phyloP scores from a whole-genome alignment of 1,139 yeast species.

The Taiozyma onychis region DNA sequence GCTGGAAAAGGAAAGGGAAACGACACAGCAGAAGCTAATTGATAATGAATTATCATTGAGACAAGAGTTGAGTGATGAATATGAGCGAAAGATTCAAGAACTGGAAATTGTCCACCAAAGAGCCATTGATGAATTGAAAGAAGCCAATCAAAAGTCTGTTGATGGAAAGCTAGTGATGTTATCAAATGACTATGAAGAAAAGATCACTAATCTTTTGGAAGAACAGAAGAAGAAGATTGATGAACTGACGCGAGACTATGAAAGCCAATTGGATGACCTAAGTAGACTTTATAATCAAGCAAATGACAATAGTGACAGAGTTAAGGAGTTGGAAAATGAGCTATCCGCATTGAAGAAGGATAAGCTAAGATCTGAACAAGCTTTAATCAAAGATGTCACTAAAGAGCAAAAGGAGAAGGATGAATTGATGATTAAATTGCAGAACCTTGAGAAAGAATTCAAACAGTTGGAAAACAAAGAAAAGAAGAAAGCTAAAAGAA shows the following conservation, averaged over 20 bases:
- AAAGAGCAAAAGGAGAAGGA: slow-evolving; percentile 3
- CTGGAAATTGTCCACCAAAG: slow-evolving; percentile 22
- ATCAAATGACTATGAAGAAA: slow-evolving; percentile 20
- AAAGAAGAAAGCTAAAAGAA: slow-evolving; percentile 17
- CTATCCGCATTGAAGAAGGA: slow-evolving; percentile 1
- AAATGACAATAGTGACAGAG: background rate
- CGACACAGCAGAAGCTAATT: slow-evolving; percentile 17
- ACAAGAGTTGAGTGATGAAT: slow-evolving; percentile 27
- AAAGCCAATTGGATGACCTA: background rate
- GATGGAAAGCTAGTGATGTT: slow-evolving; percentile 20
- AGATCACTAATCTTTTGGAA: background rate
- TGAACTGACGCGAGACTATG: slow-evolving; percentile 1
- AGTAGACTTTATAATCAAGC: background rate
- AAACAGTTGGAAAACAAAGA: slow-evolving; percentile 27
- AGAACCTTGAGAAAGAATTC: background rate
- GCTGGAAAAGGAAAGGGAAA: slow-evolving; percentile 22
- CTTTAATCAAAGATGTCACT: slow-evolving; percentile 4
- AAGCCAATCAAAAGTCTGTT: slow-evolving; percentile 12
- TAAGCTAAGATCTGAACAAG: background rate
- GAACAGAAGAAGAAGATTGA: slow-evolving; percentile 3
- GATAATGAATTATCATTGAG: slow-evolving; percentile 28
- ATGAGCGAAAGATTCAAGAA: slow-evolving; percentile 27
- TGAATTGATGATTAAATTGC: background rate
- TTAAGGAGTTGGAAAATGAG: background rate
- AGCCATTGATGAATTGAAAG: slow-evolving; percentile 24